These are phyloP conservation scores for Viola odorata DNA, from an alignment of 345 rosid genomes.

Conservation along the genomic window DNA sequence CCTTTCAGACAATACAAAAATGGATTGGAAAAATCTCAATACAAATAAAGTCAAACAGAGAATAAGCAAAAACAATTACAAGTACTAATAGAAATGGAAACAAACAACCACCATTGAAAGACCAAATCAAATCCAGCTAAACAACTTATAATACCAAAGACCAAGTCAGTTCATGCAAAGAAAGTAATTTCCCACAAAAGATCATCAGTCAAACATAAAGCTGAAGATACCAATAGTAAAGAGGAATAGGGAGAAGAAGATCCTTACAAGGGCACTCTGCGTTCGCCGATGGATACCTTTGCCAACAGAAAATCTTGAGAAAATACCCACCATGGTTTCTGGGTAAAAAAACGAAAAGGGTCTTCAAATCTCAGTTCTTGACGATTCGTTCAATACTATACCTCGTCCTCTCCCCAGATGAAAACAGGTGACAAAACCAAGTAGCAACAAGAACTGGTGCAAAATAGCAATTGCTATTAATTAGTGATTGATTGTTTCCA, in stretches of 20 bases:
- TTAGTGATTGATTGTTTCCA: not conserved
- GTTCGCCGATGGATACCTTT: constrained; percentile 70
- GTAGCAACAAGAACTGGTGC: not conserved
- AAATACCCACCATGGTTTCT: constrained; percentile 71
- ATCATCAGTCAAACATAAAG: not conserved
- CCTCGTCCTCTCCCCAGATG: not conserved
- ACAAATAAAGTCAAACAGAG: not conserved
- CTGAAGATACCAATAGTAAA: not conserved
- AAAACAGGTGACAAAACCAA: not conserved
- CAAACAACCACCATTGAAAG: not conserved
- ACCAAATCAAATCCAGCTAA: constrained; percentile 1
- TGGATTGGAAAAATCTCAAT: too few relatives aligned
- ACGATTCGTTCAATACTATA: not conserved
- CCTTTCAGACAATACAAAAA: too few relatives aligned
- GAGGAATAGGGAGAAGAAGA: constrained; percentile 3
- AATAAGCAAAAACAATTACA: not conserved
- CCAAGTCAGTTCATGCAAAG: not conserved
- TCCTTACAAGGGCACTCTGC: constrained; percentile 76
- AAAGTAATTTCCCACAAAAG: not conserved
- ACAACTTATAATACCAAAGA: not conserved
- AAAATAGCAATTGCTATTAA: not conserved
- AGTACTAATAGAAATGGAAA: too few relatives aligned
- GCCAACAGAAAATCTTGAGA: constrained; percentile 75
- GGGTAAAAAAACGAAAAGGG: constrained; percentile 8
- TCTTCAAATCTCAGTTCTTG: constrained; percentile 10